Percentiles rank a stretch among this genome's conserved stretches.
These are phyloP conservation scores for Boletus reticulatus DNA, from an alignment of 768 basidiomycete species.

Conservation along the genomic window DNA sequence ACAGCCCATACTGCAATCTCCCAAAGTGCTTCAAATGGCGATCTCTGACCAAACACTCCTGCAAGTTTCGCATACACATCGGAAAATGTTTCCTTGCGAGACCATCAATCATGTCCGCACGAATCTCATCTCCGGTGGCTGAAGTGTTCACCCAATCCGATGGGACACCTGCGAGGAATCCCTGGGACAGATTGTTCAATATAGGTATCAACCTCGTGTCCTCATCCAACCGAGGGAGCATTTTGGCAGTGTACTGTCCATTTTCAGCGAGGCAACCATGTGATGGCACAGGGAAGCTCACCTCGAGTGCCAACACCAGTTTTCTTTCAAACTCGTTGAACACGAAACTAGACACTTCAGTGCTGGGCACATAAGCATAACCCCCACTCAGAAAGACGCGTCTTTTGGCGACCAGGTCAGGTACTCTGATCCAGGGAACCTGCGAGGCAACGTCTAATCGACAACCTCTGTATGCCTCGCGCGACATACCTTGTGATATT, in stretches of 20 bases:
- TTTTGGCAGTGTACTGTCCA: slow-evolving; percentile 74
- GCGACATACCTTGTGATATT: slow-evolving; percentile 69
- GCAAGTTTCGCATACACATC: slow-evolving; percentile 90
- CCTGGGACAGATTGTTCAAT: slow-evolving; percentile 87
- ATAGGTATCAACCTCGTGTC: slow-evolving; percentile 89
- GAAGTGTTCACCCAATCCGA: slow-evolving; percentile 71
- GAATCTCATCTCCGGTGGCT: slow-evolving; percentile 64
- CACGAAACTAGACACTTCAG: slow-evolving; percentile 80
- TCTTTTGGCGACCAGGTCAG: slow-evolving; percentile 84
- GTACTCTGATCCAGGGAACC: slow-evolving; percentile 97
- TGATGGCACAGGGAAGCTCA: slow-evolving; percentile 31
- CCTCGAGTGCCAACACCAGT: slow-evolving; percentile 75
- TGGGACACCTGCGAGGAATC: slow-evolving; percentile 88
- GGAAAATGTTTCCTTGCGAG: slow-evolving; percentile 89
- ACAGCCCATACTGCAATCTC: slow-evolving; percentile 86
- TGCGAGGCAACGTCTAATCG: slow-evolving; percentile 28
- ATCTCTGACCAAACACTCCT: slow-evolving; percentile 72
- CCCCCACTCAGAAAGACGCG: slow-evolving; percentile 76
- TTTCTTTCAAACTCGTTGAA: slow-evolving; percentile 80
- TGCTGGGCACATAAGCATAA: slow-evolving; percentile 83
- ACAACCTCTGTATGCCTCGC: neutral
- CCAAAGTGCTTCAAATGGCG: slow-evolving; percentile 92
- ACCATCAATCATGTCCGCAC: slow-evolving; percentile 92
- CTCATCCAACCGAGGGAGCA: slow-evolving; percentile 89
- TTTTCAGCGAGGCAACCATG: slow-evolving; percentile 9